A percentile compares a stretch with the other conserved stretches of the same genome.
These are phyloP conservation scores for Theileria sp. DNA, from an alignment of 169 alveolate genomes.

Conservation along the genomic window DNA sequence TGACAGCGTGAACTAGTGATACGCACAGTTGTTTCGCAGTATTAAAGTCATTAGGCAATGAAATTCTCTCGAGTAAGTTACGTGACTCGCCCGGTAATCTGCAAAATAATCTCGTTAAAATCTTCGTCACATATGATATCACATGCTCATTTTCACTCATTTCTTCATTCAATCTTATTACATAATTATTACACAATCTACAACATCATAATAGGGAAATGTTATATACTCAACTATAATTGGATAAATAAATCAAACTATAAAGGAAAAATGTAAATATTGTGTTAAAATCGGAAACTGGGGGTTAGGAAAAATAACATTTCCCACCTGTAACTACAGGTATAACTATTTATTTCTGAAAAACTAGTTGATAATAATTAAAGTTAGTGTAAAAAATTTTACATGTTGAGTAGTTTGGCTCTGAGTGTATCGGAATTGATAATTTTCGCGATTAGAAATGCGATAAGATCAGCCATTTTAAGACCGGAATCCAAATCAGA, in stretches of 20 bases:
- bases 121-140: conserved; percentile 16
- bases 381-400: neutral
- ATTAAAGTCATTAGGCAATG: conserved; percentile 25
- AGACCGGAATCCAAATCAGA: neutral
- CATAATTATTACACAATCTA: neutral
- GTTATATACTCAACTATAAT: neutral
- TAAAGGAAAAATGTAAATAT: no score
- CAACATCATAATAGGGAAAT: neutral
- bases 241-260: no score
- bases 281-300: no score
- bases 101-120: conserved; percentile 9
- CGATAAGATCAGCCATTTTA: neutral
- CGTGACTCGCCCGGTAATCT: conserved; percentile 7
- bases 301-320: no score
- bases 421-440: neutral
- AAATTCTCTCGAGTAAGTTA: conserved; percentile 25
- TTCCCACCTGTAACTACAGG: no score
- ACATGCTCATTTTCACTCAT: conserved; percentile 45
- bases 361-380: no score
- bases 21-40: conserved; percentile 29
- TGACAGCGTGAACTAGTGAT: conserved; percentile 3
- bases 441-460: neutral
- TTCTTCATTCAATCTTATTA: conserved; percentile 47
- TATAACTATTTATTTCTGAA: no score
- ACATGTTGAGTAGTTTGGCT: conserved; percentile 4